phyloP scores from a whole-genome alignment of 345 rosid genomes.

The Alliaria petiolata region DNA sequence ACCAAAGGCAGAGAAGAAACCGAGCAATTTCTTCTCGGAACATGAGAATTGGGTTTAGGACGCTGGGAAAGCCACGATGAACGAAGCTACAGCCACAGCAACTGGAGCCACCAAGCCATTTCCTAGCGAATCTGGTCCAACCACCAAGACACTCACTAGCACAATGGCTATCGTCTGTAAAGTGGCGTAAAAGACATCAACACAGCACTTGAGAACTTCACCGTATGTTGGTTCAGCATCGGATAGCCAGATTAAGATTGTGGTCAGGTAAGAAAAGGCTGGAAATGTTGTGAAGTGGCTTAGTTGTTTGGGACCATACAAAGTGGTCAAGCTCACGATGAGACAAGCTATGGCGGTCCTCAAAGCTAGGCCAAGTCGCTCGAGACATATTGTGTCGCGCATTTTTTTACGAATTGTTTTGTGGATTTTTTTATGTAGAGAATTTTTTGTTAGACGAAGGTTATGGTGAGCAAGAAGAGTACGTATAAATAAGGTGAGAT shows the following conservation, averaged over 20 bases:
- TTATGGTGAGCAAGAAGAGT: slow-evolving; percentile 30
- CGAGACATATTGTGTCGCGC: slow-evolving; percentile 31
- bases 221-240: slow-evolving; percentile 78
- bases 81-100: slow-evolving; percentile 49
- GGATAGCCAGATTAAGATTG: slow-evolving; percentile 54
- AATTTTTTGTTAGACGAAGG: slow-evolving; percentile 15
- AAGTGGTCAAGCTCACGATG: slow-evolving; percentile 56
- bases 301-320: slow-evolving; percentile 48
- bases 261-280: slow-evolving; percentile 67
- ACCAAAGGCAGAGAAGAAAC: too few species aligned
- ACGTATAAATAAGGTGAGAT: slow-evolving; percentile 29
- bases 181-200: slow-evolving; percentile 48
- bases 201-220: slow-evolving; percentile 50
- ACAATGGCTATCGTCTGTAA: slow-evolving; percentile 42
- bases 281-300: slow-evolving; percentile 42
- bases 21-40: too few species aligned
- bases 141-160: slow-evolving; percentile 36
- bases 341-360: slow-evolving; percentile 64
- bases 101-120: slow-evolving; percentile 42
- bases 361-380: slow-evolving; percentile 43
- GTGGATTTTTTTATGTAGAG: not conserved
- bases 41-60: slow-evolving; percentile 67
- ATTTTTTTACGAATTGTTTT: not conserved
- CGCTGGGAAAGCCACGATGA: slow-evolving; percentile 69
- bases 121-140: slow-evolving; percentile 47